phyloP scores from a whole-genome alignment of 495 filamentous ascomycete genomes.

The Aspergillus funiculosus region DNA sequence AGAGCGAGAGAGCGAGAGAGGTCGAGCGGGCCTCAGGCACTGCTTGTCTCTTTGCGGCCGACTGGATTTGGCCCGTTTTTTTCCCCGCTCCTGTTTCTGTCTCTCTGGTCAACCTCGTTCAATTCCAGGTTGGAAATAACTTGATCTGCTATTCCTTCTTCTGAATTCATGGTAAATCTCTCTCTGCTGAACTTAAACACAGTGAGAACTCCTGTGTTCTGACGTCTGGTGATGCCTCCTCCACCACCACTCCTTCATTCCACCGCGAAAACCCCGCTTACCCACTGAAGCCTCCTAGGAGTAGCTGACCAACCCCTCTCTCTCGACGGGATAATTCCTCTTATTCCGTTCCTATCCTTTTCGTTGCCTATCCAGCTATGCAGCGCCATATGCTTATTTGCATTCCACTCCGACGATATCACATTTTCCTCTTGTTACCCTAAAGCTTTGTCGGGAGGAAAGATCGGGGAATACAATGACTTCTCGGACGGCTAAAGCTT shows the following conservation, averaged over 20 bases:
- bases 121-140: too few relatives aligned
- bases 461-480: too few relatives aligned
- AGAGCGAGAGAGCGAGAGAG: slow-evolving; percentile 28
- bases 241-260: slow-evolving; percentile 9
- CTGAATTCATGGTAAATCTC: too few relatives aligned
- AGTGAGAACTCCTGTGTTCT: neutral
- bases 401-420: too few relatives aligned
- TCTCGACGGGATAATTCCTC: neutral
- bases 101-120: slow-evolving; percentile 1
- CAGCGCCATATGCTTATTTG: too few relatives aligned
- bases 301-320: neutral
- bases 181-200: neutral
- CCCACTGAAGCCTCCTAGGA: slow-evolving; percentile 4
- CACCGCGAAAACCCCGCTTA: slow-evolving; percentile 14
- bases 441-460: too few relatives aligned
- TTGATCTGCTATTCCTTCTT: too few relatives aligned
- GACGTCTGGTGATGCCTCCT: slow-evolving; percentile 4
- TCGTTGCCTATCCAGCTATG: neutral
- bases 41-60: slow-evolving; percentile 9
- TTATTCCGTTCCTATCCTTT: neutral
- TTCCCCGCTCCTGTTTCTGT: slow-evolving; percentile 16
- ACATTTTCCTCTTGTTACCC: neutral
- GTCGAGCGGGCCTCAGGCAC: slow-evolving; percentile 29
- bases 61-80: slow-evolving; percentile 10
- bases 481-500: too few relatives aligned